phyloP scores from a whole-genome alignment of 495 filamentous ascomycete genomes.

The Poronia punctata region DNA sequence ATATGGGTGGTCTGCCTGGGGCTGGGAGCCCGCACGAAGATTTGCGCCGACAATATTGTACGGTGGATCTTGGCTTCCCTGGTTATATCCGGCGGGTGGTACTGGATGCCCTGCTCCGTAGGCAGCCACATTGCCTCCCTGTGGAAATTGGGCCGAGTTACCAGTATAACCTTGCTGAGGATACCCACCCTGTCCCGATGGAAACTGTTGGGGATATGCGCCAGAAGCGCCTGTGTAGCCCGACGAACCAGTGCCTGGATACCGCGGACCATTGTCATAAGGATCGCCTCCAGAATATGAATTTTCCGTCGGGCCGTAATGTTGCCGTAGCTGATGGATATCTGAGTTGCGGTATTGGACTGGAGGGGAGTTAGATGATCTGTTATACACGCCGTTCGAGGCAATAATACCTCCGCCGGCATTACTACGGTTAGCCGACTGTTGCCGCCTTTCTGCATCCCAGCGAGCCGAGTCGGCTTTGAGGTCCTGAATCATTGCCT shows the following conservation, averaged over 20 bases:
- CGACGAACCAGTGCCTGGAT: constrained; percentile 29
- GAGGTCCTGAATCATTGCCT: constrained; percentile 87
- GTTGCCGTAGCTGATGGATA: constrained; percentile 44
- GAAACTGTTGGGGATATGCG: constrained; percentile 25
- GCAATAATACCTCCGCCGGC: constrained; percentile 51
- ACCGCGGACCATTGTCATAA: constrained; percentile 26
- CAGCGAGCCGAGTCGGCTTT: constrained; percentile 75
- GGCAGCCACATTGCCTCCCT: constrained; percentile 6
- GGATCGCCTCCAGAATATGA: constrained; percentile 20
- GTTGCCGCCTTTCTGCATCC: constrained; percentile 61
- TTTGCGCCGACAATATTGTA: constrained; percentile 25
- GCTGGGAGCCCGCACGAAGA: constrained; percentile 15
- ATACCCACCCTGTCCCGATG: constrained; percentile 23
- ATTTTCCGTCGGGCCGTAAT: constrained; percentile 39
- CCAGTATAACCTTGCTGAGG: constrained; percentile 23
- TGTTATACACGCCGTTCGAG: constrained; percentile 43
- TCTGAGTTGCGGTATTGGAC: constrained; percentile 47
- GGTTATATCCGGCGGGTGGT: constrained; percentile 18
- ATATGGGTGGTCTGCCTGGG: constrained; percentile 18
- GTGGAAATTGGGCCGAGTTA: constrained; percentile 12
- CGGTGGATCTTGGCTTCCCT: constrained; percentile 22
- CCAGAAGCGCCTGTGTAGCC: constrained; percentile 29
- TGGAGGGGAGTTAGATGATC: constrained; percentile 52
- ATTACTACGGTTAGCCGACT: constrained; percentile 36
- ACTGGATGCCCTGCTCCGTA: constrained; percentile 7